phyloP scores from a whole-genome alignment of 306 rosid species.

The Lathyrus sativus region DNA sequence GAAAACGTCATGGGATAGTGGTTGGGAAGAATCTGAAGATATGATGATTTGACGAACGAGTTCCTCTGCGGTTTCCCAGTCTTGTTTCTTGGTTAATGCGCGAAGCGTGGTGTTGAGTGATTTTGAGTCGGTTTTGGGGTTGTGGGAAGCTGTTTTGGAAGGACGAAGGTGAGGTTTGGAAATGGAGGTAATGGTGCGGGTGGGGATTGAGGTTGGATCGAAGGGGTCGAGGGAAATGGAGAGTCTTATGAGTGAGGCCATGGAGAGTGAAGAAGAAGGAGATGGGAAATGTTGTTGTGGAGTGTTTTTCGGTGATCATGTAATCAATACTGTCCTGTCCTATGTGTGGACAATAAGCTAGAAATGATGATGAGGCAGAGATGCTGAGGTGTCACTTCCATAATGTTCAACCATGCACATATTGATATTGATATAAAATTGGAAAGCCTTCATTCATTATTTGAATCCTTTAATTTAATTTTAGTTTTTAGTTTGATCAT shows the following conservation, averaged over 20 bases:
- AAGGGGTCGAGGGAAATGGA: constrained; percentile 49
- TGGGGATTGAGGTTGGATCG: constrained; percentile 31
- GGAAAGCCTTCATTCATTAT: too few relatives aligned
- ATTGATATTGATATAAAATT: too few relatives aligned
- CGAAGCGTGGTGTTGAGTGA: constrained; percentile 46
- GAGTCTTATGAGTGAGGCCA: constrained; percentile 70
- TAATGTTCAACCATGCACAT: too few relatives aligned
- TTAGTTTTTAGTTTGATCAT: too few relatives aligned
- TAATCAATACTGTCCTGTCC: too few relatives aligned
- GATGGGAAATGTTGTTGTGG: not conserved
- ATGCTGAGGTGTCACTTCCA: too few relatives aligned
- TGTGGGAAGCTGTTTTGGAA: constrained; percentile 33
- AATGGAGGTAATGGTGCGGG: not conserved
- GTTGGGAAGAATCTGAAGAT: constrained; percentile 47
- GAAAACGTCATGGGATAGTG: constrained; percentile 60
- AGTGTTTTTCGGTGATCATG: too few relatives aligned
- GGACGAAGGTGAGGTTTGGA: constrained; percentile 35
- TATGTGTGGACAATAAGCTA: too few relatives aligned
- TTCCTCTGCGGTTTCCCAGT: constrained; percentile 70
- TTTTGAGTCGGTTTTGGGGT: constrained; percentile 35
- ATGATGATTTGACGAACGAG: constrained; percentile 52
- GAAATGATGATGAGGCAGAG: too few relatives aligned
- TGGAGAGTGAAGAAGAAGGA: constrained; percentile 21
- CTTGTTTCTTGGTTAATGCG: constrained; percentile 52
- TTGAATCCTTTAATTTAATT: too few relatives aligned